Percentiles rank a stretch among this genome's conserved stretches.
These are phyloP conservation scores for Yamadazyma sp. DNA, from an alignment of 805 yeast species.

Conservation along the genomic window DNA sequence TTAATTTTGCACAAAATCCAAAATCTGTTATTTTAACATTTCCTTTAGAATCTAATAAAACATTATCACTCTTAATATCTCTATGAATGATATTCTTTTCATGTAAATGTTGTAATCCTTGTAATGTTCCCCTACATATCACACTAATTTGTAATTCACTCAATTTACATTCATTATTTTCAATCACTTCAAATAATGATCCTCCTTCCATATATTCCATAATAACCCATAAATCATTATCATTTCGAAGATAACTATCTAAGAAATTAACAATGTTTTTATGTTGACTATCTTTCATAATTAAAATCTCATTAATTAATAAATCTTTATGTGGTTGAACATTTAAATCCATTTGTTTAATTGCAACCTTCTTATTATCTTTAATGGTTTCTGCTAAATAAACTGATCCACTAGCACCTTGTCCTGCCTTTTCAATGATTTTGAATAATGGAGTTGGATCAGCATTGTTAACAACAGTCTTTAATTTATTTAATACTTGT, in stretches of 20 bases:
- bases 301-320: conserved; percentile 91
- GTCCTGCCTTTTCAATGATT: conserved; percentile 85
- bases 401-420: conserved; percentile 97
- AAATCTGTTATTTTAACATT: conserved; percentile 46
- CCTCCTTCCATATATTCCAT: conserved; percentile 99
- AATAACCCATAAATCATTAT: conserved; percentile 91
- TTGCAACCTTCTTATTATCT: conserved; percentile 73
- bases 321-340: conserved; percentile 93
- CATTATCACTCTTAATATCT: conserved; percentile 46
- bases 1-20: conserved; percentile 66
- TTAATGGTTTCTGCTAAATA: conserved; percentile 72
- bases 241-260: conserved; percentile 81
- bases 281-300: conserved; percentile 95
- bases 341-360: conserved; percentile 90
- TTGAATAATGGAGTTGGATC: conserved; percentile 86
- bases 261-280: conserved; percentile 91
- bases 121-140: conserved; percentile 84
- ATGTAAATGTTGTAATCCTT: conserved; percentile 90
- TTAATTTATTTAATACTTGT: conserved; percentile 77
- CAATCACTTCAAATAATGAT: conserved; percentile 91
- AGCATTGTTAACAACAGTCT: conserved; percentile 73
- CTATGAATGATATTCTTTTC: conserved; percentile 85
- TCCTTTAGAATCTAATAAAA: conserved; percentile 41
- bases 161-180: conserved; percentile 68
- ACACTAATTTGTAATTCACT: conserved; percentile 89